Percentiles rank a stretch among this genome's conserved stretches.
Evolutionary conservation across 164 flowering plant genomes (phyloP).

Genomic region (Liquidambar formosana): DNA sequence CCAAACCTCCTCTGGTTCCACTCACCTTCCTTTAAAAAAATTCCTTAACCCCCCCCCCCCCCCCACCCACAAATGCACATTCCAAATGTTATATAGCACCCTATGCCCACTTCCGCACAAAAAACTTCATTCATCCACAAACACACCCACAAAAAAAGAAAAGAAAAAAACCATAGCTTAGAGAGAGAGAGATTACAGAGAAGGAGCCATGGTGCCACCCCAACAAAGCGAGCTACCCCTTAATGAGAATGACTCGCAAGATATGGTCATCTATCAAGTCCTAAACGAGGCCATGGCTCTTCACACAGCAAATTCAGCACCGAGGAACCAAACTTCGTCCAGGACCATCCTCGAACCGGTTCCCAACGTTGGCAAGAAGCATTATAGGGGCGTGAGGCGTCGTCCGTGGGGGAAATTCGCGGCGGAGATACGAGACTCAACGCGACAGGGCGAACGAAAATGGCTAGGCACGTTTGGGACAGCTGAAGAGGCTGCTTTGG

Average conservation of each 20-base stretch:
- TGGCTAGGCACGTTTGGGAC: constrained; percentile 80
- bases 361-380: constrained; percentile 33
- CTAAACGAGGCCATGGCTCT: constrained; percentile 45
- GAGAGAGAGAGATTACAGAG: neutral
- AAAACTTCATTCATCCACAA: no score
- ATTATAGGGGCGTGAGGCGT: constrained; percentile 73
- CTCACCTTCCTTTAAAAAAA: no score
- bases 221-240: constrained; percentile 45
- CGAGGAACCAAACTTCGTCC: neutral
- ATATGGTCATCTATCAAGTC: constrained; percentile 63
- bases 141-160: no score
- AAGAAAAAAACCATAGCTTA: no score
- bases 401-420: constrained; percentile 90
- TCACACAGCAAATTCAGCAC: constrained; percentile 4
- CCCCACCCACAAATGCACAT: no score
- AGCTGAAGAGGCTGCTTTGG: constrained; percentile 75
- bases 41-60: no score
- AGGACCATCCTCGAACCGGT: constrained; percentile 13
- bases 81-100: no score
- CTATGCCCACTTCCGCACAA: no score
- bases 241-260: constrained; percentile 75
- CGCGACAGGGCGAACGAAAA: constrained; percentile 52
- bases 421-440: constrained; percentile 74
- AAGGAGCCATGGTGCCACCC: constrained; percentile 11
- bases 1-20: no score